These are phyloP conservation scores for Apiospora rasikravindrae DNA, from an alignment of 2,329 filamentous ascomycete genomes.

Conservation along the genomic window DNA sequence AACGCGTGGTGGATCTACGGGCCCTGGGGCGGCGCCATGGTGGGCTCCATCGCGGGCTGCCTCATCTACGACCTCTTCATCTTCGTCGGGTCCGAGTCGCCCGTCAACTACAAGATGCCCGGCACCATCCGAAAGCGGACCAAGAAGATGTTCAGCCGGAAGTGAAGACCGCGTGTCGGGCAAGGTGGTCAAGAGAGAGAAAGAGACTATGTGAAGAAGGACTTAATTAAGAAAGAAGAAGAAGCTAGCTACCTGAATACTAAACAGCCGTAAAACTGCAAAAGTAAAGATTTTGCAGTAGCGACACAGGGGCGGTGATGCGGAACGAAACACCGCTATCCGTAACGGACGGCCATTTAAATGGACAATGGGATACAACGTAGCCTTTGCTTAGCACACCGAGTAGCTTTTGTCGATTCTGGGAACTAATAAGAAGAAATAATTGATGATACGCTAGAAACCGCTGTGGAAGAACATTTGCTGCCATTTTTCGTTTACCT, in stretches of 20 bases:
- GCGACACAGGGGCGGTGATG: neutral
- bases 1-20: conserved; percentile 41
- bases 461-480: neutral
- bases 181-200: neutral
- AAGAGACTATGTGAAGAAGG: neutral
- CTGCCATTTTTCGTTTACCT: neutral
- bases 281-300: neutral
- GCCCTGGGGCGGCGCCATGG: conserved; percentile 30
- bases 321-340: neutral
- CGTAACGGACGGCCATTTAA: neutral
- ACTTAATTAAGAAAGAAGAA: neutral
- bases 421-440: neutral
- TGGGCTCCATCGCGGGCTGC: conserved; percentile 38
- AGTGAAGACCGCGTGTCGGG: neutral
- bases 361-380: neutral
- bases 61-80: conserved; percentile 39
- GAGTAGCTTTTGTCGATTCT: neutral
- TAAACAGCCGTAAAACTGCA: too few relatives aligned
- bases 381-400: neutral
- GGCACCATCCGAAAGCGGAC: neutral
- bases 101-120: conserved; percentile 33
- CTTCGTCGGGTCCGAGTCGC: conserved; percentile 37
- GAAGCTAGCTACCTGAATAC: neutral
- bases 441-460: neutral
- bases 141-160: neutral